Evolutionary conservation across 2,329 filamentous ascomycete species (phyloP), one percentile per base, ranked within the genome.

Genomic region (Penicillium corylophilum): DNA sequence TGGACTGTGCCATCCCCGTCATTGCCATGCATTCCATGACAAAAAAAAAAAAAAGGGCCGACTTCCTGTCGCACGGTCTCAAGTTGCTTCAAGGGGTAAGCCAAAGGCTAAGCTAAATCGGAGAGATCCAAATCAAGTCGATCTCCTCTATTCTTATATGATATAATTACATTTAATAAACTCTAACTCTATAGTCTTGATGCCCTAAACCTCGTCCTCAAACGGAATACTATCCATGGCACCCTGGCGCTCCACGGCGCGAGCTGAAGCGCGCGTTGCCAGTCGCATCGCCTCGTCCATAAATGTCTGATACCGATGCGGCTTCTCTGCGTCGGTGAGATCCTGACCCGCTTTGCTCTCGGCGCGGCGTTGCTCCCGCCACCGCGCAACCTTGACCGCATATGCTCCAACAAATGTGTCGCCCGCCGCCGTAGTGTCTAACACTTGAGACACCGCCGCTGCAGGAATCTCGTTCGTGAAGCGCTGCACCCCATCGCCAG

Each of bases 381-480:
- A 69, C 53, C 75, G 78, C 35, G 89, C 89, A 26, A 87, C 81
- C 51, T 85, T 82, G 23, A 94, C 82, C 2, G 90, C 88, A 69
- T 96, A 95, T 20, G 84, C 88, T 2, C 94, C 93, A 5, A 95
- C 89, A 74, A 96, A 96, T 0, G 93, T 96, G 70, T 97, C 93
- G 0, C 93, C 93, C 5, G 94, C 94, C 1, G 88, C 93, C 7
- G 93, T 97, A 1, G 93, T 97, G 70, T 97, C 93, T 4, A 96
- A 84, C 1, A 97, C 93, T 50, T 81, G 74, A 4, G 69, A 74
- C 16, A 90, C 87, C 71, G 88, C 87, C 55, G 82, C 79, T 0
- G 89, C 90, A 4, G 77, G 74, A 1, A 91, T 71, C 51, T 70
- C 62, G 42, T 68, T 67, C 20, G 64, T 66, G 36, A 66, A 70